phyloP scores from a whole-genome alignment of 2,329 filamentous ascomycete genomes.

The Fusarium sororula region DNA sequence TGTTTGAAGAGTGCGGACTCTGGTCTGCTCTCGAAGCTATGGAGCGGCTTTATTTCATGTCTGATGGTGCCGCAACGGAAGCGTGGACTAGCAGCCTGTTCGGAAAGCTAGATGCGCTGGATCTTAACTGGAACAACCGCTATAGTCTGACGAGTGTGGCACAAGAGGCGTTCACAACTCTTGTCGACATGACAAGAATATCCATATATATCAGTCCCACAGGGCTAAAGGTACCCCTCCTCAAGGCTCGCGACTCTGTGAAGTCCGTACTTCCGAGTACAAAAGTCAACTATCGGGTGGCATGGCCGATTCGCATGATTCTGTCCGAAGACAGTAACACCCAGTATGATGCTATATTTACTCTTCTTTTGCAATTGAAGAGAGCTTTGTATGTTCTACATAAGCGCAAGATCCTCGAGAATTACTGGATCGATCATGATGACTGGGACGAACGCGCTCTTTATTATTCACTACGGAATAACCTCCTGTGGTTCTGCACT shows the following conservation, averaged over 20 bases:
- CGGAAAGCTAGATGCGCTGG: slow-evolving; percentile 72
- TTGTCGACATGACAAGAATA: slow-evolving; percentile 69
- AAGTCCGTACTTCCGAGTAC: slow-evolving; percentile 65
- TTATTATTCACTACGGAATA: slow-evolving; percentile 71
- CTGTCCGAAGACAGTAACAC: slow-evolving; percentile 71
- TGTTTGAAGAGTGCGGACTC: slow-evolving; percentile 77
- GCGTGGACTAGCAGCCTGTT: slow-evolving; percentile 76
- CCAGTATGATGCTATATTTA: slow-evolving; percentile 77
- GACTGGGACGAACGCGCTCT: slow-evolving; percentile 55
- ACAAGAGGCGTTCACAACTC: slow-evolving; percentile 72
- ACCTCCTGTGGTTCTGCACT: slow-evolving; percentile 81
- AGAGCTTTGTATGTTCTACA: slow-evolving; percentile 75
- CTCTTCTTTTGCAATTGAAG: slow-evolving; percentile 79
- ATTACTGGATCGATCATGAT: slow-evolving; percentile 50
- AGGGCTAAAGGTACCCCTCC: slow-evolving; percentile 53
- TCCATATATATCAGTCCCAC: slow-evolving; percentile 62
- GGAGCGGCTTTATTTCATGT: slow-evolving; percentile 78
- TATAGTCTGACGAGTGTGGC: slow-evolving; percentile 83
- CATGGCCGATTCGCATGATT: slow-evolving; percentile 76
- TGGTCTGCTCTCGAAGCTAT: slow-evolving; percentile 72
- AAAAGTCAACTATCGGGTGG: slow-evolving; percentile 73
- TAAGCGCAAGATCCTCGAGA: slow-evolving; percentile 57
- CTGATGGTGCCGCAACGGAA: slow-evolving; percentile 74
- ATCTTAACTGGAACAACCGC: slow-evolving; percentile 77
- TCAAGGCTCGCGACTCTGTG: slow-evolving; percentile 66